Conservation (phyloP, 345 rosid genomes). For the Salix suchowensis region DNA sequence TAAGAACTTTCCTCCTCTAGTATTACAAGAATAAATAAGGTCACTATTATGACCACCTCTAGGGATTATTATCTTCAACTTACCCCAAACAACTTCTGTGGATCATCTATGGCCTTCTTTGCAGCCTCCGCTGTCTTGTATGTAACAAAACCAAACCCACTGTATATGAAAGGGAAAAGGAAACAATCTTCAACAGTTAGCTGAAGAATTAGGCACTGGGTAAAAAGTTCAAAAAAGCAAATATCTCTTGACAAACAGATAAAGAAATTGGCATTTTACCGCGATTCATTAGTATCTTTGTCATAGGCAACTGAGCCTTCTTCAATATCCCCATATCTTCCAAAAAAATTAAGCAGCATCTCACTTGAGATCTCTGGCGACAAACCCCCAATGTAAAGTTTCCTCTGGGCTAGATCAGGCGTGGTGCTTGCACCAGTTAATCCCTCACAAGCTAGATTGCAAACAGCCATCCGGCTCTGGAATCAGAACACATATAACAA, state of each 20-base stretch:
- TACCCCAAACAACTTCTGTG: slow-evolving; percentile 56
- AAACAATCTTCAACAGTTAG: not conserved
- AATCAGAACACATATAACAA: not conserved
- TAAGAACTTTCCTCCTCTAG: not conserved
- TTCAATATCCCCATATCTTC: slow-evolving; percentile 57
- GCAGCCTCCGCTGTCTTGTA: slow-evolving; percentile 57
- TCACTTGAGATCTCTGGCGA: slow-evolving; percentile 60
- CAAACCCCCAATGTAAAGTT: slow-evolving; percentile 60
- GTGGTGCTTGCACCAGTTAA: slow-evolving; percentile 41
- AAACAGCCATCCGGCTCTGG: slow-evolving; percentile 65
- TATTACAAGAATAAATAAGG: not conserved
- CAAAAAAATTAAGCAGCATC: slow-evolving; percentile 42
- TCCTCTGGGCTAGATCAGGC: slow-evolving; percentile 51
- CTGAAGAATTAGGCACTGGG: not conserved
- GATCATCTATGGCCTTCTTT: slow-evolving; percentile 58
- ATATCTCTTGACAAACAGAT: not conserved
- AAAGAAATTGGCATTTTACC: slow-evolving; percentile 20
- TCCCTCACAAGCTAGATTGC: slow-evolving; percentile 63
- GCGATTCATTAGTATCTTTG: slow-evolving; percentile 63
- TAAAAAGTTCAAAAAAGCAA: not conserved
- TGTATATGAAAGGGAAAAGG: slow-evolving; percentile 23
- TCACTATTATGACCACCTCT: not conserved
- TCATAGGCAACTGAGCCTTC: slow-evolving; percentile 70
- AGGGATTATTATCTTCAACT: not conserved
- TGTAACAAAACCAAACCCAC: slow-evolving; percentile 70